These are phyloP conservation scores for Aureobasidium sp. DNA, from an alignment of 2,329 filamentous ascomycete species.

Conservation along the genomic window DNA sequence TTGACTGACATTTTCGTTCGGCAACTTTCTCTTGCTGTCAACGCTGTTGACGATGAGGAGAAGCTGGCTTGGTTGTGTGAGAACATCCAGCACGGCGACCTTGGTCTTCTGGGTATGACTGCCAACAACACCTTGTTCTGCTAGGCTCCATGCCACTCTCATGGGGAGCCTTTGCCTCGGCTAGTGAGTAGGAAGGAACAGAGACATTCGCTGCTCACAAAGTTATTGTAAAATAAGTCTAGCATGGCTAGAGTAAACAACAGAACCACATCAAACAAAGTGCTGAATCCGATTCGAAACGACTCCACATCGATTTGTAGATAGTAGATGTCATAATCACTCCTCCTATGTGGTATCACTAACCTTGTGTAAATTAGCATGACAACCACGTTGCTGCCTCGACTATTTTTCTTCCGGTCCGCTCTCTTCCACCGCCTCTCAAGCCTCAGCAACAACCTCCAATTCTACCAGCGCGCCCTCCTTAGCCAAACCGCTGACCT, in stretches of 20 bases:
- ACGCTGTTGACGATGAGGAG: neutral
- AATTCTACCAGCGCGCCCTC: conserved; percentile 21
- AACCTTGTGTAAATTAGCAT: neutral
- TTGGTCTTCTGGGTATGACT: conserved; percentile 3
- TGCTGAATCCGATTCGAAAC: too few relatives aligned
- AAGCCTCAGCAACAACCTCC: conserved; percentile 20
- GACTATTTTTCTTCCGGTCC: neutral
- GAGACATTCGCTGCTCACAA: neutral
- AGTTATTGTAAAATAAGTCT: neutral
- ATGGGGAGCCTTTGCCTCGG: neutral
- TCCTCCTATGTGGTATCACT: neutral
- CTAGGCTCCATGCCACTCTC: neutral
- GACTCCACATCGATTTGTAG: too few relatives aligned
- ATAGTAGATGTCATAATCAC: too few relatives aligned
- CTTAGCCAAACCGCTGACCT: conserved; percentile 20
- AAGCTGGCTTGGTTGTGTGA: neutral
- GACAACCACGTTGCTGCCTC: neutral
- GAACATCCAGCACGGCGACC: neutral
- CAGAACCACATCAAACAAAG: neutral
- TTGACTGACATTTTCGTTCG: neutral
- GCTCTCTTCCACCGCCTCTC: neutral
- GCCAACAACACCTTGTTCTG: neutral
- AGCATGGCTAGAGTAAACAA: neutral
- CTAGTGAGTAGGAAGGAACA: neutral
- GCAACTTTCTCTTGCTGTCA: neutral